These are phyloP conservation scores for Beauveria varroae DNA, from an alignment of 2,329 filamentous ascomycete genomes.

Conservation along the genomic window DNA sequence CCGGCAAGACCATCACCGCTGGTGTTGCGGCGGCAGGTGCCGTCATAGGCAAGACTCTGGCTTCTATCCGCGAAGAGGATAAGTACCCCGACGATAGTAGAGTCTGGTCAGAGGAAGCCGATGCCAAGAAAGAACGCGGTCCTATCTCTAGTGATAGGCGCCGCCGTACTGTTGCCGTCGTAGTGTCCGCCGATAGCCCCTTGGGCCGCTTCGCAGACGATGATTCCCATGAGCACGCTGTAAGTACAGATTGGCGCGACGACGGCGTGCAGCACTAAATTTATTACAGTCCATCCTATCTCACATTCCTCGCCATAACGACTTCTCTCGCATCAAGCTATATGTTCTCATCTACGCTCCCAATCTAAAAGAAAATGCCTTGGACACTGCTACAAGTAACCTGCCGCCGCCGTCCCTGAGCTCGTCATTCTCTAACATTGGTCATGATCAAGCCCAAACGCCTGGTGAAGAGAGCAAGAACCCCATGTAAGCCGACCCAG, in stretches of 20 bases:
- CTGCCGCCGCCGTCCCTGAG: slow-evolving; percentile 56
- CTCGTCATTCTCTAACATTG: slow-evolving; percentile 86
- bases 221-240: slow-evolving; percentile 68
- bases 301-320: slow-evolving; percentile 71
- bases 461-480: slow-evolving; percentile 57
- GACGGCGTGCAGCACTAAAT: slow-evolving; percentile 9
- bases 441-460: slow-evolving; percentile 61
- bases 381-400: slow-evolving; percentile 45
- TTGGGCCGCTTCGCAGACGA: slow-evolving; percentile 52
- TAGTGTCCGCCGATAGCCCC: slow-evolving; percentile 71
- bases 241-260: slow-evolving; percentile 39
- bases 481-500: slow-evolving; percentile 39
- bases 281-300: slow-evolving; percentile 68
- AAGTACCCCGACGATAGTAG: slow-evolving; percentile 79
- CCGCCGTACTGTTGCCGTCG: slow-evolving; percentile 76
- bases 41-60: slow-evolving; percentile 73
- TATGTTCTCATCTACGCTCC: slow-evolving; percentile 90
- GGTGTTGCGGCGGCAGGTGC: slow-evolving; percentile 78
- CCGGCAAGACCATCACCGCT: slow-evolving; percentile 72
- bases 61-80: slow-evolving; percentile 78
- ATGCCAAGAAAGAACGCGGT: slow-evolving; percentile 50
- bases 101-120: slow-evolving; percentile 86
- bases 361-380: slow-evolving; percentile 58
- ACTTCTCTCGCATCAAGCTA: slow-evolving; percentile 66
- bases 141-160: slow-evolving; percentile 35